Base-by-base conservation (phyloP, 495 filamentous ascomycete genomes). In the Aspergillus bertholletiae region DNA sequence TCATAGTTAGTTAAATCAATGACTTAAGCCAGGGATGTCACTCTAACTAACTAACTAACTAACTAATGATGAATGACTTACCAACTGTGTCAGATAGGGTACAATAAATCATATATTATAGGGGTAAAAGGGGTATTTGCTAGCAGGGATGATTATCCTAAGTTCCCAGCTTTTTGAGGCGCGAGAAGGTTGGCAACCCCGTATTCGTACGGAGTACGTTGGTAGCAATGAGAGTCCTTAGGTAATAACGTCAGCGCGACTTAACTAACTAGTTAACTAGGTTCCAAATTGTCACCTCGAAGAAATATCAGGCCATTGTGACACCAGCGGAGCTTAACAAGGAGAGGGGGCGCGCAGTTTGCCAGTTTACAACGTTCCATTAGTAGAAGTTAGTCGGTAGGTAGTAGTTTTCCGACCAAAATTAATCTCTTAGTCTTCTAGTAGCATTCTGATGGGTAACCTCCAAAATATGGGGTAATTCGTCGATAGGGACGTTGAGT, bases 141-240 rank as follows among this genome's bases (percentile, higher is more conserved):
- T 54, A 55, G 50, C 61, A 60, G 52, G 61, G 61, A 60, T 63
- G 50, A 43, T 51, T 41, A 48, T 32, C 22, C 54, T 53, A 61
- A 58, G 41, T 53, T 51, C 26, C 49, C 45, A 49, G 18, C 27
- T n/a, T 53, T 53, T 46, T 37, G 30, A 56, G 49, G 45, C 51
- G 46, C 52, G 55, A 37, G 39, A 24, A 53, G 49, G 23, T 53
- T 37, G 13, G 20, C 2, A 50, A 49, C 54, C 52, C n/a, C 47
- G 56, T 59, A 51, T 54, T 55, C 39, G 32, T 45, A 30, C 30
- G 34, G 2, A 12, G 22, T 39, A 45, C 39, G 18, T 35, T n/a
- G n/a, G 26, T 44, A 52, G 12, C 18, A 34, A 13, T 23, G 9
- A 30, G 45, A 23, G 24, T 26, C 4, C 13, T 37, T 37, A 37